Evolutionary conservation across 441 rosid genomes (phyloP).

Genomic region (Biscutella laevigata): DNA sequence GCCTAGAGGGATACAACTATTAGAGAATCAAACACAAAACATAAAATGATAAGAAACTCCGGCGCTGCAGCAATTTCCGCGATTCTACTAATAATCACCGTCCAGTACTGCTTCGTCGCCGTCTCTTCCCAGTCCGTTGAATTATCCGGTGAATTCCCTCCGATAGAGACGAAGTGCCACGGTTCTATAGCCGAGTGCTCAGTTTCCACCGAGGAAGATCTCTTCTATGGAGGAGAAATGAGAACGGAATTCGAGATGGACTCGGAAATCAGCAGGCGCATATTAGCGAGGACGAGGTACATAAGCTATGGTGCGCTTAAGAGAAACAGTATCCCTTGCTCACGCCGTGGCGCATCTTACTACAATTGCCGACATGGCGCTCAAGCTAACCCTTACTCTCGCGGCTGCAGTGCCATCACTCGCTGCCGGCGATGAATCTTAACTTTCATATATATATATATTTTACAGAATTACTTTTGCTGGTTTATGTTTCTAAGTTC

Average conservation of each 20-base stretch:
- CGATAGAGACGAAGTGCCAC: slow-evolving; percentile 42
- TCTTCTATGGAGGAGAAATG: slow-evolving; percentile 22
- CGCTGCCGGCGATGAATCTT: slow-evolving; percentile 51
- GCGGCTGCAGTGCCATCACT: slow-evolving; percentile 64
- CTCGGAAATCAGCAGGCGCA: slow-evolving; percentile 64
- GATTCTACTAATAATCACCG: slow-evolving; percentile 30
- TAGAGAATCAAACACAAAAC: no score
- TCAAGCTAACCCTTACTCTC: slow-evolving; percentile 72
- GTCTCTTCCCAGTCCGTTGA: slow-evolving; percentile 28
- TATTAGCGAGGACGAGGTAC: slow-evolving; percentile 48
- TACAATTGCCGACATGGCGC: slow-evolving; percentile 75
- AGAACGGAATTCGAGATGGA: slow-evolving; percentile 52
- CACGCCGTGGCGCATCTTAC: slow-evolving; percentile 86
- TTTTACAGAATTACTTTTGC: neutral
- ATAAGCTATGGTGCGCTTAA: slow-evolving; percentile 87
- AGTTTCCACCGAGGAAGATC: slow-evolving; percentile 12
- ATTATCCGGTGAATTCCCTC: slow-evolving; percentile 29
- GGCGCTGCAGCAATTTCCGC: slow-evolving; percentile 21
- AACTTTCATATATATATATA: neutral
- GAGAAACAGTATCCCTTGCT: slow-evolving; percentile 73
- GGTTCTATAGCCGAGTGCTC: slow-evolving; percentile 71
- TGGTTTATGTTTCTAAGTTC: neutral
- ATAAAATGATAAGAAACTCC: slow-evolving; percentile 32
- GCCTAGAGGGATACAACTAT: neutral
- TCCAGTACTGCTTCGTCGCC: slow-evolving; percentile 25